Evolutionary conservation across 768 basidiomycete genomes (phyloP).

Genomic region (Tubosaeta sp.): DNA sequence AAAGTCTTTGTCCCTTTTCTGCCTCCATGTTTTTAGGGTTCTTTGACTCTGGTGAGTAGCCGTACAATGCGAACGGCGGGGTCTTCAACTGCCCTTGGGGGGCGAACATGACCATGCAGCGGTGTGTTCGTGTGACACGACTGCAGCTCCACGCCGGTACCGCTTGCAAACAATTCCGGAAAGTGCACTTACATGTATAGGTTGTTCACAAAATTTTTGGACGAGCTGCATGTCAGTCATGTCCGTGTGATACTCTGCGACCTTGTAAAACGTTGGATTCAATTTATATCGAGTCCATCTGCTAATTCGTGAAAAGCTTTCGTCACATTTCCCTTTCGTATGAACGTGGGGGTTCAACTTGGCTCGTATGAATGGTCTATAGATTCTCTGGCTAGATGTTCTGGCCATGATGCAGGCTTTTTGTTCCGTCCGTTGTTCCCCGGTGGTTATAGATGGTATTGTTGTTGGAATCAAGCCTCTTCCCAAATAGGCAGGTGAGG

Average conservation of each 20-base stretch:
- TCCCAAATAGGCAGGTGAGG: slow-evolving; percentile 22
- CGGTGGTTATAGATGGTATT: neutral
- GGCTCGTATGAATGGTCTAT: neutral
- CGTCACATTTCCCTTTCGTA: neutral
- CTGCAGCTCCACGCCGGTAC: slow-evolving; percentile 16
- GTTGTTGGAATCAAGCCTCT: neutral
- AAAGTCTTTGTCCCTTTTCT: neutral
- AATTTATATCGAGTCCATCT: neutral
- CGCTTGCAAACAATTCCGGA: slow-evolving; percentile 17
- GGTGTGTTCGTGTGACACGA: neutral
- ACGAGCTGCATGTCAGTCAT: slow-evolving; percentile 27
- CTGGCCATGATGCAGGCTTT: neutral
- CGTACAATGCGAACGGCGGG: neutral
- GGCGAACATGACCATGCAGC: neutral
- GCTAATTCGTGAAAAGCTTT: neutral
- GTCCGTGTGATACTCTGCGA: slow-evolving; percentile 21
- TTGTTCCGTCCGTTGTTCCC: neutral
- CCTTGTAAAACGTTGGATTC: slow-evolving; percentile 4
- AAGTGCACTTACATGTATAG: slow-evolving; percentile 18
- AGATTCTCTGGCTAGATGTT: neutral
- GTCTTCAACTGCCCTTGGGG: slow-evolving; percentile 4
- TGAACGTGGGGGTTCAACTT: slow-evolving; percentile 4
- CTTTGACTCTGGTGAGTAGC: neutral
- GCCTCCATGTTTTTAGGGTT: neutral
- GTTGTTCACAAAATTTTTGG: slow-evolving; percentile 6